Evolutionary conservation across 306 rosid species (phyloP).

Genomic region (Vigna mungo): DNA sequence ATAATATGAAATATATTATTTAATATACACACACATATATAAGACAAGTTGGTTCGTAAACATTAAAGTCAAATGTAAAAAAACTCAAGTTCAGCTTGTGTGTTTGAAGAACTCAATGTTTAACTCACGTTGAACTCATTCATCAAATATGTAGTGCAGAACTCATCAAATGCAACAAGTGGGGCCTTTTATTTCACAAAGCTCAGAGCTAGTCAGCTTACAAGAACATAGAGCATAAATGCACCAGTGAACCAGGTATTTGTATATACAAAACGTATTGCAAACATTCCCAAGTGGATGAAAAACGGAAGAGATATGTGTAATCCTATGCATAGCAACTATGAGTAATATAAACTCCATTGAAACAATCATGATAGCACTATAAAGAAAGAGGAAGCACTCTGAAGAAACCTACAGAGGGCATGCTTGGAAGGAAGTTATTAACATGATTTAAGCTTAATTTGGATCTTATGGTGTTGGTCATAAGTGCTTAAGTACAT

Average conservation of each 20-base stretch:
- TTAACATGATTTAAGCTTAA: too few relatives aligned
- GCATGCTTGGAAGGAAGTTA: too few relatives aligned
- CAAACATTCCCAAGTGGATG: not conserved
- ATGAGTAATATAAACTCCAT: not conserved
- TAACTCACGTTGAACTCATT: too few relatives aligned
- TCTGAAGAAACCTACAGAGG: too few relatives aligned
- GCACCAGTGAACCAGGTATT: not conserved
- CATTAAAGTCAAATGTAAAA: too few relatives aligned
- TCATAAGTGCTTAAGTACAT: too few relatives aligned
- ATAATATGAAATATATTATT: too few relatives aligned
- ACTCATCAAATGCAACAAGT: not conserved
- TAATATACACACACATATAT: too few relatives aligned
- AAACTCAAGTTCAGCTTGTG: too few relatives aligned
- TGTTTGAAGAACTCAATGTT: too few relatives aligned
- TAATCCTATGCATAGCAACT: not conserved
- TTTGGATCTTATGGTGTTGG: too few relatives aligned
- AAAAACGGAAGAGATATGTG: not conserved
- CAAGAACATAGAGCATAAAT: slow-evolving; percentile 4
- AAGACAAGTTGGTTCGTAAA: too few relatives aligned
- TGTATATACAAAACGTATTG: not conserved
- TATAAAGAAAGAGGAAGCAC: slow-evolving; percentile 4
- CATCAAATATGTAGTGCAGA: not conserved
- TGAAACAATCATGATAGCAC: slow-evolving; percentile 16
- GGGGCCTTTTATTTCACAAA: not conserved
- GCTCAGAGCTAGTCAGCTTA: not conserved